Conservation (phyloP, 1,284 basidiomycete species). For the Pisolithus thermaeus region DNA sequence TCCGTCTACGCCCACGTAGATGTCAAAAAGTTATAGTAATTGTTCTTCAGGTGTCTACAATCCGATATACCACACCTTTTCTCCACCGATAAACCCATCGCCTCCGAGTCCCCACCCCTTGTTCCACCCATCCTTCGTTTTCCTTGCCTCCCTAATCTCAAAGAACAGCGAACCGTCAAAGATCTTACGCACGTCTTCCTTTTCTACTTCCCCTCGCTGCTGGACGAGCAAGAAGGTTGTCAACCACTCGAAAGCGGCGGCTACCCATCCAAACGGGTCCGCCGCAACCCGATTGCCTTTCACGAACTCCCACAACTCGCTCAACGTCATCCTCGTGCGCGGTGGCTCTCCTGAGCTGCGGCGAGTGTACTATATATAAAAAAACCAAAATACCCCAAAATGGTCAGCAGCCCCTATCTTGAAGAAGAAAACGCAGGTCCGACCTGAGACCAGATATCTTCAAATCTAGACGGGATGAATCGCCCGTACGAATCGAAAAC, state of each 20-base stretch:
- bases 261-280: slow-evolving; percentile 33
- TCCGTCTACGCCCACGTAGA: background rate
- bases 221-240: slow-evolving; percentile 25
- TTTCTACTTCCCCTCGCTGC: slow-evolving; percentile 21
- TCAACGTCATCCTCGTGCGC: slow-evolving; percentile 20
- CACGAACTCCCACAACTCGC: slow-evolving; percentile 24
- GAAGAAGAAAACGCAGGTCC: background rate
- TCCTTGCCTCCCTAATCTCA: slow-evolving; percentile 17
- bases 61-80: slow-evolving; percentile 24
- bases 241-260: slow-evolving; percentile 30
- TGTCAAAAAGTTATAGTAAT: slow-evolving; percentile 3
- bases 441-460: slow-evolving; percentile 38
- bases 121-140: slow-evolving; percentile 18
- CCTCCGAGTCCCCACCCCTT: slow-evolving; percentile 27
- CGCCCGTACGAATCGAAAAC: slow-evolving; percentile 40
- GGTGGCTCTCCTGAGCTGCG: slow-evolving; percentile 11
- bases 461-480: slow-evolving; percentile 35
- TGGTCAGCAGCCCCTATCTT: background rate
- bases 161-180: slow-evolving; percentile 27
- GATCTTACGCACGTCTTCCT: slow-evolving; percentile 24
- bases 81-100: slow-evolving; percentile 26
- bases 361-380: slow-evolving; percentile 15
- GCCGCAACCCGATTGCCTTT: slow-evolving; percentile 30
- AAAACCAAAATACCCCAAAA: background rate
- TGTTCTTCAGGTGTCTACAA: slow-evolving; percentile 10